Conservation (phyloP, 495 filamentous ascomycete species). For the Apodospora peruviana region DNA sequence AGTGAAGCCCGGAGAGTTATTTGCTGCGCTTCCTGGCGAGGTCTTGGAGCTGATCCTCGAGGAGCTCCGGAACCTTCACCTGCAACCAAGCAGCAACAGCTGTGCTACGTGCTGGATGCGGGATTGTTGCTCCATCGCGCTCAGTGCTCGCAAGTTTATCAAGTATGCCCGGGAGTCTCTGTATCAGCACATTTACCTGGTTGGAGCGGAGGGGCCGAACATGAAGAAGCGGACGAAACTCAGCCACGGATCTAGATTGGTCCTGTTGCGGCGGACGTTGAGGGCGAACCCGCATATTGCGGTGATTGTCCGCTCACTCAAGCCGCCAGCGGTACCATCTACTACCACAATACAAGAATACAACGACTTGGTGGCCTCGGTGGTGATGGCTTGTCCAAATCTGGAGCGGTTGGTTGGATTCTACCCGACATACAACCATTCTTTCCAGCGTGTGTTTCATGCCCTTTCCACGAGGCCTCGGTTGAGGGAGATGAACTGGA, state of each 20-base stretch:
- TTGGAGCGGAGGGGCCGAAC: constrained; percentile 60
- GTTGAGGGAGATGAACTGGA: constrained; percentile 76
- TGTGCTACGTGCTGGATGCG: constrained; percentile 77
- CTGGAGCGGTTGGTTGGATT: constrained; percentile 69
- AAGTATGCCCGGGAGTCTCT: constrained; percentile 58
- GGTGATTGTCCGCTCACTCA: constrained; percentile 66
- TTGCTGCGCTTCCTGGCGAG: constrained; percentile 52
- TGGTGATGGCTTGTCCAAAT: constrained; percentile 83
- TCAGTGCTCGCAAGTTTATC: constrained; percentile 64
- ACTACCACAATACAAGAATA: constrained; percentile 53
- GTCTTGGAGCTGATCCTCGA: constrained; percentile 50
- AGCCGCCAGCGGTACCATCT: constrained; percentile 60
- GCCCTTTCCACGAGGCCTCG: constrained; percentile 70
- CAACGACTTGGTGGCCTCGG: constrained; percentile 66
- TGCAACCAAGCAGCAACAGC: constrained; percentile 34
- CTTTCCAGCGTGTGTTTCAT: constrained; percentile 69
- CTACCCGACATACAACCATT: constrained; percentile 63
- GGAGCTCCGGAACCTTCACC: constrained; percentile 42
- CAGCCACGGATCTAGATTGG: constrained; percentile 62
- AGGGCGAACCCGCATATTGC: constrained; percentile 65
- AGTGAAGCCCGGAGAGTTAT: constrained; percentile 40
- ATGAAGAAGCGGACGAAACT: constrained; percentile 64
- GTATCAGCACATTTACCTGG: constrained; percentile 67
- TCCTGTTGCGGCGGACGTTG: constrained; percentile 71
- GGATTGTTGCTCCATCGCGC: constrained; percentile 61